These are phyloP conservation scores for Ilex paraguariensis DNA, from an alignment of 305 asterid genomes.

Conservation along the genomic window DNA sequence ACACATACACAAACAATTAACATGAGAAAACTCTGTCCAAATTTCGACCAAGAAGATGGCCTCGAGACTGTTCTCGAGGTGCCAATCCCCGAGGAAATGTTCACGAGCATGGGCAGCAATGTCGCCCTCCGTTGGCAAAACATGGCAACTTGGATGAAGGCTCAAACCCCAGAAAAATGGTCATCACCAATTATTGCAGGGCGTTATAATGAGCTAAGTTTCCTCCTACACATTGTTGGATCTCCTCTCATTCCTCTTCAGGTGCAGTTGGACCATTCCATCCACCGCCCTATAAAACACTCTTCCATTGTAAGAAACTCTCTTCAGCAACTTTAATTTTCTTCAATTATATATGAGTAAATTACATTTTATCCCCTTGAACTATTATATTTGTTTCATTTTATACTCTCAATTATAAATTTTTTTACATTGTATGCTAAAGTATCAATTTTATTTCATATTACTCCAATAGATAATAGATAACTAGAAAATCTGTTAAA, in stretches of 20 bases:
- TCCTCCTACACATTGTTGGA: conserved; percentile 52
- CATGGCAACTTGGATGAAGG: conserved; percentile 49
- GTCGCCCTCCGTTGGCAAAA: conserved; percentile 75
- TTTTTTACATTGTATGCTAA: too few relatives aligned
- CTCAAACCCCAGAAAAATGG: conserved; percentile 42
- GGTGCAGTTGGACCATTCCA: conserved; percentile 51
- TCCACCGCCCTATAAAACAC: conserved; percentile 56
- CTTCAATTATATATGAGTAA: too few relatives aligned
- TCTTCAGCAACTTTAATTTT: not conserved
- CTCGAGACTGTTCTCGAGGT: conserved; percentile 89
- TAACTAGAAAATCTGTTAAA: too few relatives aligned
- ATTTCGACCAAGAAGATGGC: conserved; percentile 73
- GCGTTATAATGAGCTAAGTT: conserved; percentile 36
- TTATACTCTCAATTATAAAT: too few relatives aligned
- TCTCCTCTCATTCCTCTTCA: conserved; percentile 81
- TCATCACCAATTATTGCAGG: conserved; percentile 49
- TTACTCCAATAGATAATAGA: too few relatives aligned
- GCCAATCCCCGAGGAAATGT: conserved; percentile 91
- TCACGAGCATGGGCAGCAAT: conserved; percentile 68
- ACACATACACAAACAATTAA: not conserved
- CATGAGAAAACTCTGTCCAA: conserved; percentile 81
- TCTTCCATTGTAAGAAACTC: conserved; percentile 62
- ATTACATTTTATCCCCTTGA: too few relatives aligned
- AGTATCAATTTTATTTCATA: too few relatives aligned
- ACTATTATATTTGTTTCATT: too few relatives aligned